Evolutionary conservation across 192 early-diverging fungal genomes (phyloP).

Genomic region (Coemansia sp.): DNA sequence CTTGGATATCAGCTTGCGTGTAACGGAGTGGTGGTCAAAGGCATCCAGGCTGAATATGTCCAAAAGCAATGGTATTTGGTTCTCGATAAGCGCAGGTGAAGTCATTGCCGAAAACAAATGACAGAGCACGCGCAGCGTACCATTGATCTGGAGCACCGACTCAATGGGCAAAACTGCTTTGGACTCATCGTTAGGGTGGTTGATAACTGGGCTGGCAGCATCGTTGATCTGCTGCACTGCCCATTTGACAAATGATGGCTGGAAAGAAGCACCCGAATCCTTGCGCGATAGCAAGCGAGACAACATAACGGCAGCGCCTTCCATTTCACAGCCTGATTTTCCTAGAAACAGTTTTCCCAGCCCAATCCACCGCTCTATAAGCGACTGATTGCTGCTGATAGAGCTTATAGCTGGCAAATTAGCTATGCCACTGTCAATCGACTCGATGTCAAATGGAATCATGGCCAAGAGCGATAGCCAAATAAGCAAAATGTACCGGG

Average conservation of each 20-base stretch:
- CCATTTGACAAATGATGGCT: constrained; percentile 74
- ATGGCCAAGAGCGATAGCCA: constrained; percentile 95
- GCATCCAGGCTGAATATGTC: constrained; percentile 45
- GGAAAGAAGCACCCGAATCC: constrained; percentile 63
- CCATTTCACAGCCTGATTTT: constrained; percentile 81
- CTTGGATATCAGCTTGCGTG: constrained; percentile 81
- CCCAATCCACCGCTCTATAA: constrained; percentile 69
- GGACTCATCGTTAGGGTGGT: constrained; percentile 6
- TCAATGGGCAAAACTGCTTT: constrained; percentile 16
- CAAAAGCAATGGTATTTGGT: constrained; percentile 20
- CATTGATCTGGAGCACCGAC: constrained; percentile 34
- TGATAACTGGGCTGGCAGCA: constrained; percentile 10
- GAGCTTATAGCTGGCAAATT: constrained; percentile 14
- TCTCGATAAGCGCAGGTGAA: constrained; percentile 10
- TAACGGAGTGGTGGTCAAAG: constrained; percentile 66
- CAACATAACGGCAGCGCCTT: constrained; percentile 79
- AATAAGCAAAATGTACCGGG: constrained; percentile 76
- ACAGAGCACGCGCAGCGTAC: constrained; percentile 44
- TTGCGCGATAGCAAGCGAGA: constrained; percentile 78
- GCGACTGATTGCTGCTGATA: constrained; percentile 15
- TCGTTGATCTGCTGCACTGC: constrained; percentile 39
- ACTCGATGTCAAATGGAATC: constrained; percentile 92
- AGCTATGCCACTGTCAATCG: constrained; percentile 69
- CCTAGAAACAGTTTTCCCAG: constrained; percentile 65
- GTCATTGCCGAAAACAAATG: constrained; percentile 45